Evolutionary conservation across 768 basidiomycete species (phyloP), one percentile per base, ranked within the genome.

Genomic region (Pisolithus microcarpus): DNA sequence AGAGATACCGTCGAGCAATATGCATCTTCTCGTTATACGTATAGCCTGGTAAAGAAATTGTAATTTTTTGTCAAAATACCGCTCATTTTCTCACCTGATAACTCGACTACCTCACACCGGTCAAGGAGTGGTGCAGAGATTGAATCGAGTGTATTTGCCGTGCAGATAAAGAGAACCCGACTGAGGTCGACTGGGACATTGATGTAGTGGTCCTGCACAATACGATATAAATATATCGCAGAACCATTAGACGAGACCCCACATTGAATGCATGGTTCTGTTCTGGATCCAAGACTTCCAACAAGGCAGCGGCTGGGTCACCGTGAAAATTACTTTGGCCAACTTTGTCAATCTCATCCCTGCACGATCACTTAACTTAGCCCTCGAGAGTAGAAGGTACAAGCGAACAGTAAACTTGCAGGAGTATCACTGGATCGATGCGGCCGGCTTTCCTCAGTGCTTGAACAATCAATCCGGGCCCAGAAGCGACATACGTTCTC

Each of bases 241-340:
- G 9, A 48, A 43, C 9, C 23, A 51, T 28, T 43, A 39, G 11
- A 30, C 48, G 16, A 38, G 23, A 39, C 65, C 78, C 53, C 47
- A 83, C 87, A 62, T 85, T 87, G 62, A 90, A 90, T 0, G 80
- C 75, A 61, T 87, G 79, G 55, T 93, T 94, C 66, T 95, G 91
- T 64, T 96, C 94, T 0, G 94, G 94, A 63, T 96, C 94, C 48
- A 97, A 75, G 0, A 94, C 91, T 61, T 97, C 93, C 4, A 97
- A 70, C 53, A 97, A 67, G 0, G 93, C 93, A 37, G 94, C 94
- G 3, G 80, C 82, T 13, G 93, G 93, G 64, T 95, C 92, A 0
- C 93, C 93, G 58, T 95, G 92, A 71, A 88, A 87, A 61, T 87
- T 91, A 58, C 79, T 86, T 50, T 85, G 84, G 0, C 86, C 85